Conservation (phyloP, 192 early-diverging fungal genomes). For the Geranomyces michiganensis region DNA sequence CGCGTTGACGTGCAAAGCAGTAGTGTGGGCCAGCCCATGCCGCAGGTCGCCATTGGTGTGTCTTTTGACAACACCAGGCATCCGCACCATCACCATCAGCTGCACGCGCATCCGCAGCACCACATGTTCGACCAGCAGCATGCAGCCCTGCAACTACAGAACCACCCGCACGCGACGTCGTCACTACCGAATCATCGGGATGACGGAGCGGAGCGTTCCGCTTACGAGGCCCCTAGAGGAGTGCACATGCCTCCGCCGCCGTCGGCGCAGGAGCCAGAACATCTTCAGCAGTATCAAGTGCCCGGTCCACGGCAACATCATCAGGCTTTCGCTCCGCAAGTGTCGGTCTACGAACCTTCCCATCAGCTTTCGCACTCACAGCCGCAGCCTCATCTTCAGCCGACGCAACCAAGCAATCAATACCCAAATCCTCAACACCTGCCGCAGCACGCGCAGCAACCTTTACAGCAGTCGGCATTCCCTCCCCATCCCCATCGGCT, state of each 20-base stretch:
- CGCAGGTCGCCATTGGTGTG: background rate
- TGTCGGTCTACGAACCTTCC: background rate
- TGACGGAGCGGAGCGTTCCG: too few species aligned
- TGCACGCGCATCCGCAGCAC: background rate
- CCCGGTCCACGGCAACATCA: too few species aligned
- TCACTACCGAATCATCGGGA: background rate
- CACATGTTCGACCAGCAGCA: background rate
- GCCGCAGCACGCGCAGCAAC: background rate
- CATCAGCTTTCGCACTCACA: background rate
- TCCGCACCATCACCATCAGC: constrained; percentile 2
- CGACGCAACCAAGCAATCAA: too few species aligned
- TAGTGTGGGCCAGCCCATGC: constrained; percentile 6
- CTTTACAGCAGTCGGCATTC: background rate
- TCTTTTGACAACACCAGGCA: constrained; percentile 1
- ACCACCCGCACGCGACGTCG: background rate
- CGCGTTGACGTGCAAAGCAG: constrained; percentile 13
- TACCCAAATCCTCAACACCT: background rate
- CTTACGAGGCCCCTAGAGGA: background rate
- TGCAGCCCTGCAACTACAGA: background rate
- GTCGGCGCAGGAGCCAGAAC: background rate
- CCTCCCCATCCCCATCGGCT: background rate
- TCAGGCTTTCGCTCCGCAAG: too few species aligned
- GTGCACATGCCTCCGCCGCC: background rate
- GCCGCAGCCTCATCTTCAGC: background rate
- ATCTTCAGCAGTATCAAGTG: too few species aligned